Base-by-base conservation (phyloP, 306 rosid species). In the Dryas drummondii region DNA sequence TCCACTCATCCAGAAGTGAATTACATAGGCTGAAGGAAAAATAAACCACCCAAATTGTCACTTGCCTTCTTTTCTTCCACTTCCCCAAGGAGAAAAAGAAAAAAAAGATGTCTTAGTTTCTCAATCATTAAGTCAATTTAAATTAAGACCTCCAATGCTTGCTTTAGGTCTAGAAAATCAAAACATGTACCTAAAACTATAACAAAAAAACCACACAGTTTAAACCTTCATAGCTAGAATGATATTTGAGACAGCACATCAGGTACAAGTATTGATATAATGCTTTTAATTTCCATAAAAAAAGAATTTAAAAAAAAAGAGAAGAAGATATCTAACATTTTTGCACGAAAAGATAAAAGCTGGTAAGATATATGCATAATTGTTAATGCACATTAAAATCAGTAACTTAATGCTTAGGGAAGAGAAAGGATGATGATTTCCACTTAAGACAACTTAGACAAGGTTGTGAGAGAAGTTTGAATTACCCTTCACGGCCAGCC, bases 401-500 rank as follows among this genome's bases (percentile, higher is more conserved):
- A 19, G 22, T 19, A 19, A 19, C 22, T 19, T 19, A 55, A 6
- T 55, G 59, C 26, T 55, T 17, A 55, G 0, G 22, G 48, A 42
- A 62, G 22, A 40, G 4, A 40, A 40, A 62, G 67, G 48, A 14
- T 14, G 44, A 59, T 59, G 44, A 27, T 62, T 62, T 41, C 67
- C n/a, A 12, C 47, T 10, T 37, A 62, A 62, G 48, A 76, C n/a
- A 71, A 15, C 9, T 7, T 58, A 17, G 53, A 62, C 14, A 45
- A 58, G 75, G 66, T 47, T 61, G 63, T 68, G 52, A 69, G 9
- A 60, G 76, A 66, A 84, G 49, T 59, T 53, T 42, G 22, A 16
- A 66, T 84, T 91, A 91, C 98, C 97, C 97, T 88, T 91, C 98
- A 82, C 98, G 97, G 68, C 98, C 97, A 68, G 97, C 97, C 98